Evolutionary conservation across 2,329 filamentous ascomycete species (phyloP), one percentile per base, ranked within the genome.

Genomic region (Orbilia oligospora): DNA sequence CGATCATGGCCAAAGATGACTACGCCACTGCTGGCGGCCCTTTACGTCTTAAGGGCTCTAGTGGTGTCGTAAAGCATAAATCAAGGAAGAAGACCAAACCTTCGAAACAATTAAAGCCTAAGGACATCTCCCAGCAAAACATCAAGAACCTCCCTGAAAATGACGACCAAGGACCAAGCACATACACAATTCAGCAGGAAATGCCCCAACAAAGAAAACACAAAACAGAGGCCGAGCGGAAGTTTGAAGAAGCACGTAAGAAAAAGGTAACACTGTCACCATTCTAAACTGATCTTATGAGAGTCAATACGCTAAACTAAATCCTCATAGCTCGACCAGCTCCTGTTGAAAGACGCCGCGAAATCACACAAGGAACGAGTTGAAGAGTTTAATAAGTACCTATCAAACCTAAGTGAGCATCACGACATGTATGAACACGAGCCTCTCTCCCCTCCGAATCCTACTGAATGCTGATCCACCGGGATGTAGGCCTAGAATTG

Each of bases 321-420:
- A n/a, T 12, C 16, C 20, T 1, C 24, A 24, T 65, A 96, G 93
- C 87, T 98, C 82, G 90, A 96, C 82, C 91, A 97, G 82, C 88
- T 93, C 80, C 86, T 97, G 53, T 91, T 92, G 83, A 82, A 82
- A 30, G 94, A 97, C 84, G 91, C 97, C 16, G 89, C 95, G 81
- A 98, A 97, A 87, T 97, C 94, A 33, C 96, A 99, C 85, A 98
- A 98, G 84, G 93, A 99, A 86, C 90, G 93, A 10, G 95, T 99
- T 51, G 94, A 98, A 84, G 94, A 97, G 84, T 86, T 98, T 82
- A 99, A 99, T 84, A 93, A 92, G 80, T 97, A 98, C 84, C 86
- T 99, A 41, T 96, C 93, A 81, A 92, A 91, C 81, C 85, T 99
- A 83, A 97, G 93, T 85, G 96, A 99, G 85, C 96, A 99, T 86